phyloP scores from a whole-genome alignment of 805 yeast genomes.

The Candida ulmi region DNA sequence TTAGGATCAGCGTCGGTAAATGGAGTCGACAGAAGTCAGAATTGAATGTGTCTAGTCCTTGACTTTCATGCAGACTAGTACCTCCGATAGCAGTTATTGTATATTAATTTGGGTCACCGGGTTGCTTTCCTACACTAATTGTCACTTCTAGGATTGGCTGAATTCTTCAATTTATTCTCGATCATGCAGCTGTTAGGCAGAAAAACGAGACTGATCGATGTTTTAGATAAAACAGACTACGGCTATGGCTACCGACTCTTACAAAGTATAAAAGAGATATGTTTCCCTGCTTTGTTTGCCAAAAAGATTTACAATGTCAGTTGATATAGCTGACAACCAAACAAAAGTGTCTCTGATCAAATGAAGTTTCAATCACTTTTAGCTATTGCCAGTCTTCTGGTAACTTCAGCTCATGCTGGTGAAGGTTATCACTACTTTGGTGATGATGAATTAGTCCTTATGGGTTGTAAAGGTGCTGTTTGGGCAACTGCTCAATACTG shows the following conservation, averaged over 20 bases:
- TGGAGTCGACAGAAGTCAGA: too few species aligned
- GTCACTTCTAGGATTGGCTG: too few species aligned
- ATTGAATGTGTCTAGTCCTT: too few species aligned
- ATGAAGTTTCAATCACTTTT: not conserved
- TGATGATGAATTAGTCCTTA: constrained; percentile 13
- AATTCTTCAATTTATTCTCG: not conserved
- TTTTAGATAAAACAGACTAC: not conserved
- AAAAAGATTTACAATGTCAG: not conserved
- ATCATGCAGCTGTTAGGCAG: too few species aligned
- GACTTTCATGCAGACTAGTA: too few species aligned
- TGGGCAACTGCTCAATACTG: constrained; percentile 20
- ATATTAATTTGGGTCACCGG: too few species aligned
- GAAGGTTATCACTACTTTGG: constrained; percentile 16
- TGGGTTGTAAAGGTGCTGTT: constrained; percentile 23
- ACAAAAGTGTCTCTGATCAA: too few species aligned
- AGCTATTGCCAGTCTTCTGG: not conserved
- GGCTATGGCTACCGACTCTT: not conserved
- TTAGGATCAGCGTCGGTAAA: too few species aligned
- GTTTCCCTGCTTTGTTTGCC: not conserved
- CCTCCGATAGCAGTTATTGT: too few species aligned
- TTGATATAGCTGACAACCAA: too few species aligned
- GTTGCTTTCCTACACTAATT: too few species aligned
- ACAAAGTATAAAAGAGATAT: not conserved
- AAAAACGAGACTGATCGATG: not conserved
- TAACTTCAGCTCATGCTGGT: not conserved